Conservation (phyloP, 179 eudicot species). For the Amaranthus tricolor region DNA sequence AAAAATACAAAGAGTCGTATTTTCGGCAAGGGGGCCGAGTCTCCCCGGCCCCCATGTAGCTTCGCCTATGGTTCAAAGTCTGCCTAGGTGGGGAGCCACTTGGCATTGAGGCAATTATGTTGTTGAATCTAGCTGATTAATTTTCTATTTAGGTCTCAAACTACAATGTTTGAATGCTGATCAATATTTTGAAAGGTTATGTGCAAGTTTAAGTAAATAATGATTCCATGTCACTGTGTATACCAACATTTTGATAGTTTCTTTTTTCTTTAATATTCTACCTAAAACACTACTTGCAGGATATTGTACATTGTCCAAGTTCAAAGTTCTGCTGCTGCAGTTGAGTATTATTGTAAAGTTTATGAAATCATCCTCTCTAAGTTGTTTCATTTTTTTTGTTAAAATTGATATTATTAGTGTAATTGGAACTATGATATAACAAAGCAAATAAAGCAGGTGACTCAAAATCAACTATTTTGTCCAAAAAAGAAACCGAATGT, state of each 20-base stretch:
- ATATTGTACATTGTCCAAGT: constrained; percentile 24
- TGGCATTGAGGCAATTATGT: neutral
- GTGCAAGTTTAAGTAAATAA: too few relatives aligned
- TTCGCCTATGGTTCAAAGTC: too few relatives aligned
- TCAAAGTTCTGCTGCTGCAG: constrained; percentile 23
- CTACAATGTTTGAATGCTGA: neutral
- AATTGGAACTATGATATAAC: constrained; percentile 24
- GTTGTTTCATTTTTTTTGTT: constrained; percentile 8
- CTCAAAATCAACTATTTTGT: constrained; percentile 26
- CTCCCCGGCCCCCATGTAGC: too few relatives aligned
- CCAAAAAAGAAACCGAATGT: constrained; percentile 24
- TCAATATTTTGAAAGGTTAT: constrained; percentile 1
- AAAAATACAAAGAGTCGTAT: too few relatives aligned
- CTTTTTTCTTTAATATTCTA: constrained; percentile 21
- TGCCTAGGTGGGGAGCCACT: too few relatives aligned
- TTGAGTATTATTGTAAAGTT: constrained; percentile 21
- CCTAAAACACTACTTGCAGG: constrained; percentile 34
- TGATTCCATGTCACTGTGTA: neutral
- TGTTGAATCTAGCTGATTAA: too few relatives aligned
- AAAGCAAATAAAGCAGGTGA: constrained; percentile 27
- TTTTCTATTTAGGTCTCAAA: neutral
- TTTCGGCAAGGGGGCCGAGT: too few relatives aligned
- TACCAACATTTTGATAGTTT: constrained; percentile 10
- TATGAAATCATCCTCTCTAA: constrained; percentile 9
- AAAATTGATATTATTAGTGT: constrained; percentile 15